These are phyloP conservation scores for Mrakia frigida DNA, from an alignment of 768 basidiomycete species.

Conservation along the genomic window DNA sequence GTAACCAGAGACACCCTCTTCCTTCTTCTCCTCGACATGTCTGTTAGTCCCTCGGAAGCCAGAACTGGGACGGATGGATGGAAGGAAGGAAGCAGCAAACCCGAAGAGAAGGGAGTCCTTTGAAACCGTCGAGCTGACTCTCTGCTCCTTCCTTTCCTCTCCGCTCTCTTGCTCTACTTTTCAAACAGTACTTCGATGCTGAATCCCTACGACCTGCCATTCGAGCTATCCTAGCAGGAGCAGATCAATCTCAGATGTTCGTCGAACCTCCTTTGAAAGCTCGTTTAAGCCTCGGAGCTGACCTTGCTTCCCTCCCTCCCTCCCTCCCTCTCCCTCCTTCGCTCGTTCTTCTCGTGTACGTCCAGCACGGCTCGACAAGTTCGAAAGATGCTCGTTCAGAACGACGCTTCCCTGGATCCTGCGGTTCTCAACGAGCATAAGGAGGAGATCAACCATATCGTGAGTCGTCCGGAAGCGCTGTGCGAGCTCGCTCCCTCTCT, in stretches of 20 bases:
- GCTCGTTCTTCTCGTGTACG: neutral
- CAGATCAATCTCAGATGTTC: constrained; percentile 2
- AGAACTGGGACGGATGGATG: too few relatives aligned
- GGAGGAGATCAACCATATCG: neutral
- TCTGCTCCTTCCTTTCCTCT: neutral
- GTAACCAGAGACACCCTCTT: neutral
- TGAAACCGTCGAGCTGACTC: neutral
- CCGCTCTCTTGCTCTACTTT: neutral
- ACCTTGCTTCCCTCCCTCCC: neutral
- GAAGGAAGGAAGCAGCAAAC: too few relatives aligned
- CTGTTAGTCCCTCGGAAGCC: neutral
- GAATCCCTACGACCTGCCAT: constrained; percentile 12
- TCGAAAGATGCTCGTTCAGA: neutral
- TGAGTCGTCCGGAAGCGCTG: neutral
- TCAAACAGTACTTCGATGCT: neutral
- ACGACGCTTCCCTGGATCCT: neutral
- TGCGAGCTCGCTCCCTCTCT: neutral
- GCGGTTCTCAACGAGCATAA: neutral
- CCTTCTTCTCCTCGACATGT: neutral
- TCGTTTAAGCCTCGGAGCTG: constrained; percentile 2
- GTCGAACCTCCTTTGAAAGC: neutral
- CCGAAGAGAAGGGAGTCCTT: too few relatives aligned
- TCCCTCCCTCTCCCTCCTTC: neutral
- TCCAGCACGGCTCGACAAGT: neutral
- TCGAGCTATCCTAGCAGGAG: neutral